Evolutionary conservation across 345 rosid species (phyloP), one percentile per base, ranked within the genome.

Genomic region (Ceriops decandra): DNA sequence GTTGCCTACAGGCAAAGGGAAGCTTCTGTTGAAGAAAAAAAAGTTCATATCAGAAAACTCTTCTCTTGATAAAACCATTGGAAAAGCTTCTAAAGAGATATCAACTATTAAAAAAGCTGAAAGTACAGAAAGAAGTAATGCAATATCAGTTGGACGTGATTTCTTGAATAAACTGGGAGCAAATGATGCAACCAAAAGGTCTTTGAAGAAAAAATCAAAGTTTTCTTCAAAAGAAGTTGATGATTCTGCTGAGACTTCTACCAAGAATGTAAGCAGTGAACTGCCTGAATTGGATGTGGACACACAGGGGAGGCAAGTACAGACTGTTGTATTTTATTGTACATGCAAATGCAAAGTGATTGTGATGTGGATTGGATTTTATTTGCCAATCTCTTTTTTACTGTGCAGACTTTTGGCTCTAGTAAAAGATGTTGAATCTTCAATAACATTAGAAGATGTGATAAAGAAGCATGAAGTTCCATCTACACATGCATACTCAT

Each of bases 241-340:
- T 51, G 78, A 71, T 58, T 79, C 86, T 74, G 75, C 58, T 51
- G 69, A 66, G 64, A 53, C 76, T 72, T 31, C 66, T 15, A 22
- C 69, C 13, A 81, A 67, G 80, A 79, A 73, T 62, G 72, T 74
- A 32, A 78, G 74, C 70, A 67, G 53, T 66, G 82, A 70, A 52
- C 59, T 76, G 27, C 81, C 70, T 62, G 57, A 79, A 30, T 76
- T 91, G 70, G 97, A 95, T 79, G 82, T 75, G 54, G 89, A 84
- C 64, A 66, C 91, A 32, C 79, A 87, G 83, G 87, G 83, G 76
- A 88, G 93, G 97, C 90, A 58, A 72, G 53, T 49, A 59, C 60
- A 31, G 1, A 9, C n/a, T 9, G n/a, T 27, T 26, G 4, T 53
- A n/a, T 52, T 36, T 51, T 1, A 52, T 57, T 57, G 5, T 46